Conservation (phyloP, 306 rosid species). For the Vigna hirtella region DNA sequence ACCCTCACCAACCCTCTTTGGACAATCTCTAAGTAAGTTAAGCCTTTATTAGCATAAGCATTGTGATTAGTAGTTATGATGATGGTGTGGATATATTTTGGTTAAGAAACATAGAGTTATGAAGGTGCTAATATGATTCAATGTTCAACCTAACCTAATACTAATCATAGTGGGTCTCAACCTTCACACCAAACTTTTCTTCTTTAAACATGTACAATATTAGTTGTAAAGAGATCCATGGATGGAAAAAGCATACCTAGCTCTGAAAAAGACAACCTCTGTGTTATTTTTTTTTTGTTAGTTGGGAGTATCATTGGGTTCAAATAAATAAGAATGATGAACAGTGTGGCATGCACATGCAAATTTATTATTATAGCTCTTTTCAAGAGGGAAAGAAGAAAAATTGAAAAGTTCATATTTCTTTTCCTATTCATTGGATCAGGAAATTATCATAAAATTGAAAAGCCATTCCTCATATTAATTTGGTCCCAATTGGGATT, state of each 20-base stretch:
- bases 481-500: conserved; percentile 2
- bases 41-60: not conserved
- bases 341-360: not conserved
- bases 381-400: too few species aligned
- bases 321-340: not conserved
- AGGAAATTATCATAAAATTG: not conserved
- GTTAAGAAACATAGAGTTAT: conserved; percentile 8
- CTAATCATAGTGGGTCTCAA: conserved; percentile 25
- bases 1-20: not conserved
- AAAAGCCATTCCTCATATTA: not conserved
- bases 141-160: not conserved
- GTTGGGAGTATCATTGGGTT: not conserved
- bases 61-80: conserved; percentile 8
- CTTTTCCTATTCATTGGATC: not conserved
- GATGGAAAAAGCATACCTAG: conserved; percentile 24
- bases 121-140: conserved; percentile 6
- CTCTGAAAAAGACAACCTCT: conserved; percentile 31
- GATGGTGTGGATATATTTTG: not conserved
- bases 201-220: conserved; percentile 12
- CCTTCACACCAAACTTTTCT: conserved; percentile 35
- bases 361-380: not conserved
- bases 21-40: too few species aligned
- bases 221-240: conserved; percentile 23
- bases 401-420: not conserved
- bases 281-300: not conserved